A percentile compares a stretch with the other conserved stretches of the same genome.
phyloP scores from a whole-genome alignment of 129 eudicot species.

The Flaveria linearis region DNA sequence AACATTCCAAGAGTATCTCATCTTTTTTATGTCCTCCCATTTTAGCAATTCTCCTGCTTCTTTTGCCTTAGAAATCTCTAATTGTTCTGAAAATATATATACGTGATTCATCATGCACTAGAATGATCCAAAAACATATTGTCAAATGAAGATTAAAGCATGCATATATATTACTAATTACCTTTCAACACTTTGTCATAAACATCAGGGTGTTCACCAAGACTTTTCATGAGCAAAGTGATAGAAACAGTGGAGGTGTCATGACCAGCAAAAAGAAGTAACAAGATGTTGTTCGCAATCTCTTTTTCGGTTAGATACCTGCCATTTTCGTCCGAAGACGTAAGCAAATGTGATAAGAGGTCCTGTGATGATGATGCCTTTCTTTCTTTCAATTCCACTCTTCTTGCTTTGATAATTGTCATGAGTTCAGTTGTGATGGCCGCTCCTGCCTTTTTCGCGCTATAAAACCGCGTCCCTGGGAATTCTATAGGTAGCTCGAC shows the following conservation, averaged over 20 bases:
- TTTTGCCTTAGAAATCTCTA: constrained; percentile 42
- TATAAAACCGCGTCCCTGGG: constrained; percentile 24
- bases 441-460: constrained; percentile 12
- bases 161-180: background rate
- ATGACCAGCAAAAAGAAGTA: constrained; percentile 25
- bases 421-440: background rate
- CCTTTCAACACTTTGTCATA: constrained; percentile 30
- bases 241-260: constrained; percentile 23
- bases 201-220: constrained; percentile 28
- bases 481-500: constrained; percentile 20
- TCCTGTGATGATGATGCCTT: constrained; percentile 2
- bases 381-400: background rate
- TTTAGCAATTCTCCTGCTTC: constrained; percentile 35
- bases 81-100: constrained; percentile 34
- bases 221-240: constrained; percentile 21
- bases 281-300: constrained; percentile 25
- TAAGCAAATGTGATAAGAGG: constrained; percentile 16
- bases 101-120: background rate
- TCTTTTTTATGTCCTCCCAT: constrained; percentile 61
- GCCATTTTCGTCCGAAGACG: constrained; percentile 14
- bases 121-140: background rate
- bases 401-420: constrained; percentile 16
- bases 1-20: constrained; percentile 66
- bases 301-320: constrained; percentile 7
- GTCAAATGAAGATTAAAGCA: background rate